phyloP scores from a whole-genome alignment of 176 grass and related monocot genomes.

The Hordeum marinum region DNA sequence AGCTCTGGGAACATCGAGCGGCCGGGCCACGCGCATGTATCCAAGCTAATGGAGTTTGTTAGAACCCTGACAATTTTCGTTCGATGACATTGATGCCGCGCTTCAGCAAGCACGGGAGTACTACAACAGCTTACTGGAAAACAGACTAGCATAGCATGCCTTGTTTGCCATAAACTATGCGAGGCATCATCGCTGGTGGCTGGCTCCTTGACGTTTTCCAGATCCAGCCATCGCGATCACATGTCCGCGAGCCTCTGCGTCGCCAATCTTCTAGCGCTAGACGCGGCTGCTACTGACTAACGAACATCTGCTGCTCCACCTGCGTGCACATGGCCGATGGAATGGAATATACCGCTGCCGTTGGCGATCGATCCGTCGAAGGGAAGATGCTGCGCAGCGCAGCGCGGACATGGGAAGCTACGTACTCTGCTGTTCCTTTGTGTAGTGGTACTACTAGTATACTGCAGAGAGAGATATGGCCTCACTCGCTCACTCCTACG shows the following conservation, averaged over 20 bases:
- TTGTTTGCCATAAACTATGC: not conserved
- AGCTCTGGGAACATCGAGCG: not conserved
- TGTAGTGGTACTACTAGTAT: no score
- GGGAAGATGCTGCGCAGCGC: not conserved
- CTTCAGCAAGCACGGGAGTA: not conserved
- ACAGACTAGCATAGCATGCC: not conserved
- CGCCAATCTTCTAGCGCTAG: not conserved
- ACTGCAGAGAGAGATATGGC: not conserved
- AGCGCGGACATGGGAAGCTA: not conserved
- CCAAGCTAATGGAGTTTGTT: not conserved
- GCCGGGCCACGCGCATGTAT: not conserved
- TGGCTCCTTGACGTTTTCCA: not conserved
- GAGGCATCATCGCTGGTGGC: not conserved
- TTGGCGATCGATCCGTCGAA: not conserved
- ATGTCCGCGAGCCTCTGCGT: not conserved
- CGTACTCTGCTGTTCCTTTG: not conserved
- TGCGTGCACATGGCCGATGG: not conserved
- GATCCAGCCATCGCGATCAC: constrained; percentile 15
- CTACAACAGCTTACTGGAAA: no score
- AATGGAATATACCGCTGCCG: not conserved
- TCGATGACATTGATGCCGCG: not conserved
- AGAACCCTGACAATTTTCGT: not conserved
- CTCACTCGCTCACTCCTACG: not conserved
- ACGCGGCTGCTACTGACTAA: not conserved
- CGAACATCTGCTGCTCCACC: not conserved